A percentile compares a stretch with the other conserved stretches of the same genome.
phyloP scores from a whole-genome alignment of 257 asterid species.

The Scutellaria galericulata region DNA sequence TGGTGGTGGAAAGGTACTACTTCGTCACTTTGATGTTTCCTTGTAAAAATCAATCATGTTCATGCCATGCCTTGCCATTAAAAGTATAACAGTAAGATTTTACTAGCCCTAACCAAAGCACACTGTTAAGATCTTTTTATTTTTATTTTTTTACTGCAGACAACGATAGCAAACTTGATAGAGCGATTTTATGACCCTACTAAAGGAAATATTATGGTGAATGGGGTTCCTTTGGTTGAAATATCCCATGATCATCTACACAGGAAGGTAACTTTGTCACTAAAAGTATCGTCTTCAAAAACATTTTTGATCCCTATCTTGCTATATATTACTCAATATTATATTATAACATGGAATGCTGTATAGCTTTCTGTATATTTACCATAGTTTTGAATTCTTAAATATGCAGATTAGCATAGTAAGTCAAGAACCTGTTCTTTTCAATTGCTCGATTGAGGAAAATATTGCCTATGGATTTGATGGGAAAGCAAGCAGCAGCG shows the following conservation, averaged over 20 bases:
- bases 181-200: conserved; percentile 84
- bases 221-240: conserved; percentile 81
- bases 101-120: background rate
- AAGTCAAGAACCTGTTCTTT: conserved; percentile 91
- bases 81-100: background rate
- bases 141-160: conserved; percentile 52
- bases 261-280: conserved; percentile 59
- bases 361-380: background rate
- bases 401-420: conserved; percentile 73
- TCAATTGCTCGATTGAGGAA: conserved; percentile 85
- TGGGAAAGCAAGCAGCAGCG: conserved; percentile 67
- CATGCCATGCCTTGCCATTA: background rate
- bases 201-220: conserved; percentile 67
- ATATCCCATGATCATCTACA: conserved; percentile 74
- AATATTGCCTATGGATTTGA: conserved; percentile 82
- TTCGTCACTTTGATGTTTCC: conserved; percentile 11
- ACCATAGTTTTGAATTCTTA: conserved; percentile 9
- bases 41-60: background rate
- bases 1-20: conserved; percentile 87
- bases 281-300: background rate
- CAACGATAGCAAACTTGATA: conserved; percentile 88
- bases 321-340: background rate
- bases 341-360: background rate
- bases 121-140: background rate
- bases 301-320: background rate